phyloP scores from a whole-genome alignment of 139 green algal species.

The Tetradesmus obliquus region DNA sequence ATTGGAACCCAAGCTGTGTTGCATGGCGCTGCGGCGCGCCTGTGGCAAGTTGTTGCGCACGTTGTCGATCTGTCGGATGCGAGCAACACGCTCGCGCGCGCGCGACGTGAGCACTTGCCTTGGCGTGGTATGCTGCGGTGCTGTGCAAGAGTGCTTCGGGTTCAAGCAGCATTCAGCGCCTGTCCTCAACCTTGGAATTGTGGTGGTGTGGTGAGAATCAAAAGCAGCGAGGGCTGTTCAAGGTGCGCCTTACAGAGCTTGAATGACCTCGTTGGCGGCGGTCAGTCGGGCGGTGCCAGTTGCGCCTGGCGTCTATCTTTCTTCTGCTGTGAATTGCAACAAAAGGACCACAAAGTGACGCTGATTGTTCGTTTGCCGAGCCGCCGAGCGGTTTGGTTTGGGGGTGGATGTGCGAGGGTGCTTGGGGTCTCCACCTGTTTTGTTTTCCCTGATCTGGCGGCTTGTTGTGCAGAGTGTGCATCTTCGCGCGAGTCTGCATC shows the following conservation, averaged over 20 bases:
- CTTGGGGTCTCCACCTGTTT: neutral
- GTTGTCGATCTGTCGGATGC: no score
- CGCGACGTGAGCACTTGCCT: neutral
- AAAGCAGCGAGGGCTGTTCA: neutral
- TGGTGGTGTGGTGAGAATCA: neutral
- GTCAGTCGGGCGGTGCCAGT: neutral
- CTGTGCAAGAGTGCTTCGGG: neutral
- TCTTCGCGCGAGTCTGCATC: neutral
- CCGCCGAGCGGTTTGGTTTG: neutral
- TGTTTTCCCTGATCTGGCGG: neutral
- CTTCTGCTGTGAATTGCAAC: neutral
- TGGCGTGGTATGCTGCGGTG: neutral
- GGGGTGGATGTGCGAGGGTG: neutral
- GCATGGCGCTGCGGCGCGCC: neutral
- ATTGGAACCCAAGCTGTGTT: neutral
- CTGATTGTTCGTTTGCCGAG: neutral
- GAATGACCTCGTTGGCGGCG: neutral
- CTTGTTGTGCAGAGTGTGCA: neutral
- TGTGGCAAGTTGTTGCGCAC: neutral
- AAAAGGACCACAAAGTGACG: neutral
- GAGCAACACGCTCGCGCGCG: no score
- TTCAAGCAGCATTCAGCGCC: neutral
- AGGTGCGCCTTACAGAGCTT: neutral
- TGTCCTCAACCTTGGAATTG: neutral
- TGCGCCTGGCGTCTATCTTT: neutral